Evolutionary conservation across 208 protist species (phyloP).

Genomic region (Wallacemonas sp.): DNA sequence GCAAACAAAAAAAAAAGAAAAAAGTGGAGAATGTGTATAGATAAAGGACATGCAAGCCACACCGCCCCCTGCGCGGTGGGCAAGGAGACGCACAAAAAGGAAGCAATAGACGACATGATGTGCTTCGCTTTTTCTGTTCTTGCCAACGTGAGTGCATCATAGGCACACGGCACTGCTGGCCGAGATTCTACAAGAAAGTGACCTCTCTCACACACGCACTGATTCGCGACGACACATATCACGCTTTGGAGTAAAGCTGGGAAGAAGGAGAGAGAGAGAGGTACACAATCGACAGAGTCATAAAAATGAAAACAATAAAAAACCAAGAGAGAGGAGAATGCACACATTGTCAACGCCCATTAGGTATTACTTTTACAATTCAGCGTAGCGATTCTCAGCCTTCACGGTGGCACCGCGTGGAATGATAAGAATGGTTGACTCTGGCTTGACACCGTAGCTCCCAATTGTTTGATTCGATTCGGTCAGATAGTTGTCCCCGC

Average conservation of each 20-base stretch:
- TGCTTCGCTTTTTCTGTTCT: too few species aligned
- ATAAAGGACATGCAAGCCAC: not conserved
- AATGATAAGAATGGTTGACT: conserved; percentile 8
- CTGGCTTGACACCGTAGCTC: conserved; percentile 6
- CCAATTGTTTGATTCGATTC: not conserved
- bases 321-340: not conserved
- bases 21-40: conserved; percentile 8
- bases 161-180: too few species aligned
- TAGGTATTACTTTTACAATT: too few species aligned
- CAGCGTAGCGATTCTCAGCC: not conserved
- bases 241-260: too few species aligned
- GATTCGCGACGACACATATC: too few species aligned
- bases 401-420: not conserved
- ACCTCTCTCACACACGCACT: too few species aligned
- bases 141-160: too few species aligned
- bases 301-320: conserved; percentile 2
- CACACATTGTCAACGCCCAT: too few species aligned
- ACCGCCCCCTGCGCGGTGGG: too few species aligned
- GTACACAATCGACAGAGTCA: not conserved
- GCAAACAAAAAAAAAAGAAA: conserved; percentile 15
- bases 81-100: too few species aligned
- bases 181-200: too few species aligned
- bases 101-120: too few species aligned
- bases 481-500: conserved; percentile 8
- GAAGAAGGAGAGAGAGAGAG: not conserved